phyloP scores from a whole-genome alignment of 1,284 basidiomycete species.

The Melampsora americana region DNA sequence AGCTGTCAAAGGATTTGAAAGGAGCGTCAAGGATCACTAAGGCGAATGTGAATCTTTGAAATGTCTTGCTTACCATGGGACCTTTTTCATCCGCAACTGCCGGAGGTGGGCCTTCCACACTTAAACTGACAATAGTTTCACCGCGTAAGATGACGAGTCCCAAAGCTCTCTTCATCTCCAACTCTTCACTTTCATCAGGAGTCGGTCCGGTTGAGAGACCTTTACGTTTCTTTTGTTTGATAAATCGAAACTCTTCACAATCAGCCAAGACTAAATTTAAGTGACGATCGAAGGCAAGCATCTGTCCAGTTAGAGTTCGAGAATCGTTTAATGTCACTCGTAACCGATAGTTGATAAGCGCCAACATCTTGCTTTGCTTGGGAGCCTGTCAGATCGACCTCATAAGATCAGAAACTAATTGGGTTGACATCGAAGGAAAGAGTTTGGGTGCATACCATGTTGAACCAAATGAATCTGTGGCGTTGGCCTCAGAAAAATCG shows the following conservation, averaged over 20 bases:
- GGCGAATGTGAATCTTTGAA: background rate
- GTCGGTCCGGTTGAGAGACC: constrained; percentile 47
- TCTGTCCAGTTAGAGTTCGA: constrained; percentile 89
- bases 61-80: constrained; percentile 59
- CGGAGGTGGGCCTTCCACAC: constrained; percentile 93
- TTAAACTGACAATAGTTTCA: constrained; percentile 91
- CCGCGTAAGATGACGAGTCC: constrained; percentile 94
- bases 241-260: constrained; percentile 88
- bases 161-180: constrained; percentile 93
- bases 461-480: background rate
- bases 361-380: constrained; percentile 96
- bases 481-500: too few species aligned
- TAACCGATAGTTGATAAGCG: constrained; percentile 94
- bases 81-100: constrained; percentile 84
- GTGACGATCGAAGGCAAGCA: constrained; percentile 98
- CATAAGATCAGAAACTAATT: background rate
- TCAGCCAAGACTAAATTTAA: constrained; percentile 99
- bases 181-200: constrained; percentile 57
- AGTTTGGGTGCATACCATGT: background rate
- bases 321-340: constrained; percentile 98
- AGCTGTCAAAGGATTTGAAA: constrained; percentile 59
- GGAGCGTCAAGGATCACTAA: constrained; percentile 45
- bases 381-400: constrained; percentile 56
- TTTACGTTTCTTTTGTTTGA: constrained; percentile 77
- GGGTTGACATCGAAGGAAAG: background rate